phyloP scores from a whole-genome alignment of 1,284 basidiomycete genomes.

The Meira nashicola region DNA sequence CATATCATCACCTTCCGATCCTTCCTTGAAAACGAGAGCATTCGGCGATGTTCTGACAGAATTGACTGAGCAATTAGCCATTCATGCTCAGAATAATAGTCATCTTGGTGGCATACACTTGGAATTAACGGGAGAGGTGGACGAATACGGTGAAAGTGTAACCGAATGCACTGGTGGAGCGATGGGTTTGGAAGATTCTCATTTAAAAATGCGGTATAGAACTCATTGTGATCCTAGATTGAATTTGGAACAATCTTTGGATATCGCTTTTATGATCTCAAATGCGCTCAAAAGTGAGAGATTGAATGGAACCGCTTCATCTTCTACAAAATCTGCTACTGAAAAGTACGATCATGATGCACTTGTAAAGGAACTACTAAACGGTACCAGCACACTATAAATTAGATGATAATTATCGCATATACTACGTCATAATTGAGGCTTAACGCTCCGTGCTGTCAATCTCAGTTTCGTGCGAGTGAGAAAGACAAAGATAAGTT shows the following conservation, averaged over 20 bases:
- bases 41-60: conserved; percentile 88
- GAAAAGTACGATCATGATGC: conserved; percentile 1
- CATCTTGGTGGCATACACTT: conserved; percentile 89
- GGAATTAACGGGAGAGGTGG: conserved; percentile 92
- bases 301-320: conserved; percentile 13
- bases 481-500: too few relatives aligned
- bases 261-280: conserved; percentile 47
- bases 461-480: too few relatives aligned
- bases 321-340: background rate
- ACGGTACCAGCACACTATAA: background rate
- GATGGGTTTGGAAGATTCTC: conserved; percentile 59
- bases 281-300: conserved; percentile 41
- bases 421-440: too few relatives aligned
- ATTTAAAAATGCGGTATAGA: conserved; percentile 58
- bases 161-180: conserved; percentile 62
- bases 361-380: conserved; percentile 1
- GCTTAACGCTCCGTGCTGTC: too few relatives aligned
- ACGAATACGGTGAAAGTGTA: conserved; percentile 86
- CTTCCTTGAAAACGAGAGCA: conserved; percentile 64
- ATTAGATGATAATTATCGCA: too few relatives aligned
- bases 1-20: conserved; percentile 38
- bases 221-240: conserved; percentile 54
- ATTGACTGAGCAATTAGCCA: conserved; percentile 35
- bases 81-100: conserved; percentile 66
- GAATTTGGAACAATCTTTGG: conserved; percentile 60